Evolutionary conservation across 805 yeast genomes (phyloP), one percentile per base, ranked within the genome.

Genomic region (Wickerhamiella australiensis): DNA sequence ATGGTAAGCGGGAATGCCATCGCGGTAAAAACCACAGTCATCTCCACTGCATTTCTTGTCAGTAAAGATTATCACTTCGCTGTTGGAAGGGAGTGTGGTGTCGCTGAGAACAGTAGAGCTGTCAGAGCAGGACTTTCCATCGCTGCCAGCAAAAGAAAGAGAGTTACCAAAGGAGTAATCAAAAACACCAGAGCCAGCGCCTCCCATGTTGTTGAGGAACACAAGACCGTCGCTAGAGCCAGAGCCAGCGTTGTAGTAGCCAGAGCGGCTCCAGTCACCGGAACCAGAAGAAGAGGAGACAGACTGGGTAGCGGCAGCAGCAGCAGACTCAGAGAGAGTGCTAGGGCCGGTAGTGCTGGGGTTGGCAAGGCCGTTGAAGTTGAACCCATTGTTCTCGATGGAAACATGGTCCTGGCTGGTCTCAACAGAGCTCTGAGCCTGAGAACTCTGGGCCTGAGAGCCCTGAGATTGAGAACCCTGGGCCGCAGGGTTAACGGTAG

Each of bases 161-260:
- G 97, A 88, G 79, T 83, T 83, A 69, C 98, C 98, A 68, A 85
- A 87, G 63, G 82, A 72, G 29, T 79, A 60, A 31, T 88, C 83
- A 85, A 90, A 90, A 33, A 76, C 77, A 70, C 98, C 98, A 12
- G 95, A 85, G 48, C 85, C 87, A 23, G 72, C 65, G 40, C 80
- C 71, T 68, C 98, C 98, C 61, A 71, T 70, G 68, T 83, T 77
- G 80, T 90, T 90, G 70, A 88, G 71, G 78, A 92, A 88, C 37
- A 79, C 79, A 56, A 78, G 69, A 67, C 87, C 87, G 60, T 74
- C 69, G 47, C 87, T 68, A 40, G 80, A 68, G 55, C 88, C 88
- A 54, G 88, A 79, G 18, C 73, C 68, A 13, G 74, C 60, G 57
- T 68, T 66, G 74, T 75, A 90, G 75, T 81, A 83, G 12, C 94